A percentile compares a stretch with the other conserved stretches of the same genome.
phyloP scores from a whole-genome alignment of 2,329 filamentous ascomycete species.

The Colletotrichum higginsianum region DNA sequence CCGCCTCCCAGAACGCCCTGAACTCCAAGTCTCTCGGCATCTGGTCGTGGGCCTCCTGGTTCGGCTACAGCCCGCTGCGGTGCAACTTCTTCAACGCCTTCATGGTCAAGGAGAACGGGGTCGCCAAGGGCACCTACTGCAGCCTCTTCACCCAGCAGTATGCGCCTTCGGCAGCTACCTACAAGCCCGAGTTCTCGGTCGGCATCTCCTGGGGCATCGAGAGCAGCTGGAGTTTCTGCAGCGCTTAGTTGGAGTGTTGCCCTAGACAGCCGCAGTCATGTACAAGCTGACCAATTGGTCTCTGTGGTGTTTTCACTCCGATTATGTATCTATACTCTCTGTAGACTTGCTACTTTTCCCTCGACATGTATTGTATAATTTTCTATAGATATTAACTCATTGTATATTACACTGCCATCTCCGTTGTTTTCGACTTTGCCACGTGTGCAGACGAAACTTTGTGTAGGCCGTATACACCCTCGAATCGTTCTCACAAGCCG shows the following conservation, averaged over 20 bases:
- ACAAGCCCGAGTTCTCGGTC: conserved; percentile 8
- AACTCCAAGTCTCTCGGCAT: conserved; percentile 32
- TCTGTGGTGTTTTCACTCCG: too few species aligned
- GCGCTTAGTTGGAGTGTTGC: not conserved
- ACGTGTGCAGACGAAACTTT: too few species aligned
- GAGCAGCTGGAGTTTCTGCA: conserved; percentile 39
- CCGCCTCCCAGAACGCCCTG: conserved; percentile 29
- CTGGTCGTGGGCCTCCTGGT: conserved; percentile 12
- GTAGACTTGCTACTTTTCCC: too few species aligned
- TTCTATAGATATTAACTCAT: too few species aligned
- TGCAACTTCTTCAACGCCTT: conserved; percentile 42
- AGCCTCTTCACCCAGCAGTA: conserved; percentile 39
- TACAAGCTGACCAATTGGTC: too few species aligned
- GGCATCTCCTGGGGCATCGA: conserved; percentile 28
- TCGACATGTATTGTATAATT: too few species aligned
- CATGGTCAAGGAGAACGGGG: conserved; percentile 39
- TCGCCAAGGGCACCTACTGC: conserved; percentile 40
- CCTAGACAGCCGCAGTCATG: not conserved
- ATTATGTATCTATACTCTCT: too few species aligned
- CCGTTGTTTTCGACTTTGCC: too few species aligned
- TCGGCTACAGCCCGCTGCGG: conserved; percentile 37
- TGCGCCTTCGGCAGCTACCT: conserved; percentile 22
- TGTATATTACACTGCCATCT: too few species aligned
- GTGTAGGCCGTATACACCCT: too few species aligned
- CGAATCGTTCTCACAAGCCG: too few species aligned